Base-by-base conservation (phyloP, 179 eudicot species). In the Patellifolia procumbens region DNA sequence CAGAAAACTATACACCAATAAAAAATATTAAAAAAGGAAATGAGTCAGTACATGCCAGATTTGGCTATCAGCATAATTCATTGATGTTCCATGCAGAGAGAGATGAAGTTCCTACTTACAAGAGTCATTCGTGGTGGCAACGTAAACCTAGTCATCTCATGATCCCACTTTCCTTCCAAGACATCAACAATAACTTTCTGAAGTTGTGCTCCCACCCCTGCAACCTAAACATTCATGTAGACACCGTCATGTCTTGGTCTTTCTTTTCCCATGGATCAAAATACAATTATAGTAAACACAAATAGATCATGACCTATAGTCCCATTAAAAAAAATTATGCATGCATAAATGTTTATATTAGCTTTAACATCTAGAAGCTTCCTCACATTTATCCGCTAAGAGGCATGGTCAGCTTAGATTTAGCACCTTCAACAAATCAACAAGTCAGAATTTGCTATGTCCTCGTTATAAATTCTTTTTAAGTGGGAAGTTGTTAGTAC, bases 51-150 rank as follows among this genome's bases (percentile, higher is more conserved):
- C 13, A 53, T 17, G 53, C 26, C 15, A 7, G 19, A 13, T 22
- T 22, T 22, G 29, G 51, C 51, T n/a, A 26, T 11, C 4, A 28
- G 63, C 34, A 39, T 10, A 7, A 39, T 24, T 2, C 43, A 58
- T 2, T 61, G 49, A 69, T 45, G 55, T 63, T 24, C 10, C 31
- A 76, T 45, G 58, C 26, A 42, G 31, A 31, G 16, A 31, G 16
- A 34, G 17, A 43, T 24, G 60, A 74, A 32, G 49, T 68, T n/a
- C 52, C 39, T 65, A 87, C 93, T 87, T 82, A 95, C 99, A 70
- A 95, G 91, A 68, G 91, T 90, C 98, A 95, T 91, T 80, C 84
- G 73, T 65, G 99, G 97, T 17, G 99, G 99, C 86, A 95, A 78
- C 13, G 93, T 83, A 81, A 95, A 89, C 70, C 83, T 87, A 46